These are phyloP conservation scores for Melanogaster broomeanus DNA, from an alignment of 768 basidiomycete species.

Conservation along the genomic window DNA sequence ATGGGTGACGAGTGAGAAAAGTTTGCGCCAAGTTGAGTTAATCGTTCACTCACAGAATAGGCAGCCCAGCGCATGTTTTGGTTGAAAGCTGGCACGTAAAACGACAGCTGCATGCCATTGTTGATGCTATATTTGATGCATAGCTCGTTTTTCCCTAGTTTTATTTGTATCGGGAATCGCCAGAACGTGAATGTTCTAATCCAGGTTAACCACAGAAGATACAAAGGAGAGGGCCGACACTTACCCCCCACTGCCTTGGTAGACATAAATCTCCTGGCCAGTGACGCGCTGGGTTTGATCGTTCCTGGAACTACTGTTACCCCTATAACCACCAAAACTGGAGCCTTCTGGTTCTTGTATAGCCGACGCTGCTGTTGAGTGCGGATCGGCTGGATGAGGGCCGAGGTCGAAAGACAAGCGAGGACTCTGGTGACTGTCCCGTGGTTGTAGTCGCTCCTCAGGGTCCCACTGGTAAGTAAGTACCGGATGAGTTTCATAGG, in stretches of 20 bases:
- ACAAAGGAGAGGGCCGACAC: constrained; percentile 14
- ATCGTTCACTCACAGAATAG: constrained; percentile 62
- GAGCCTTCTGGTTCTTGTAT: constrained; percentile 1
- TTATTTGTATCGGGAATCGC: constrained; percentile 87
- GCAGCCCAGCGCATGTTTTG: constrained; percentile 93
- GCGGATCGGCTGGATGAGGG: constrained; percentile 76
- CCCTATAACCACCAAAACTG: constrained; percentile 16
- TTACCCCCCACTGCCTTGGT: constrained; percentile 56
- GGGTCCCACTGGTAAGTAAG: constrained; percentile 79
- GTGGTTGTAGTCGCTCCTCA: constrained; percentile 31
- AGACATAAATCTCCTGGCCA: constrained; percentile 77
- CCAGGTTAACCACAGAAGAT: not conserved
- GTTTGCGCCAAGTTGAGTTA: not conserved
- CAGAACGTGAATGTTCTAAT: constrained; percentile 88
- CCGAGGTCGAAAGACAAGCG: constrained; percentile 52
- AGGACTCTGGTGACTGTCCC: constrained; percentile 28
- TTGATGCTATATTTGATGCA: constrained; percentile 82
- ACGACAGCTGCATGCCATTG: constrained; percentile 70
- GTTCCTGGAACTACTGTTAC: constrained; percentile 14
- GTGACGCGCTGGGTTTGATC: constrained; percentile 44
- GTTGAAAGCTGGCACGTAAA: constrained; percentile 76
- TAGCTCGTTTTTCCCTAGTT: constrained; percentile 71
- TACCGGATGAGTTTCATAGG: constrained; percentile 72
- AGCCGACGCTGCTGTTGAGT: constrained; percentile 43
- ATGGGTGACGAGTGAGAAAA: not conserved